Percentiles rank a stretch among this genome's conserved stretches.
phyloP scores from a whole-genome alignment of 495 filamentous ascomycete genomes.

The Penicillium cinerascens region DNA sequence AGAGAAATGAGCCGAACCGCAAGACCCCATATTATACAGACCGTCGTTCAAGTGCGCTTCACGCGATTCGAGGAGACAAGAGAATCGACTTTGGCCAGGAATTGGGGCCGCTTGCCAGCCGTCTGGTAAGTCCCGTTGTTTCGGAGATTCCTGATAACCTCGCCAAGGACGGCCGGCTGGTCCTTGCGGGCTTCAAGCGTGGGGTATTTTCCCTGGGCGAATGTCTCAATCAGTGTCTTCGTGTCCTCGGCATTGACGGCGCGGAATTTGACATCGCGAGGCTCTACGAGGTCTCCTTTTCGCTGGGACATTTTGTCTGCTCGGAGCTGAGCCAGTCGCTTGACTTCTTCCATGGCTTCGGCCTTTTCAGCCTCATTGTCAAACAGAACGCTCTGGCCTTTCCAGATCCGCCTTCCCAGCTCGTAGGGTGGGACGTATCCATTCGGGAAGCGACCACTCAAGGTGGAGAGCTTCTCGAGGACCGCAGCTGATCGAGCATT shows the following conservation, averaged over 20 bases:
- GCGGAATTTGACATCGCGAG: constrained; percentile 32
- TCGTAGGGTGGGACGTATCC: constrained; percentile 40
- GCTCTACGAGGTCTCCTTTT: constrained; percentile 38
- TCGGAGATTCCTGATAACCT: constrained; percentile 36
- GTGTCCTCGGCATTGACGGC: constrained; percentile 55
- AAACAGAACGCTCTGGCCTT: constrained; percentile 42
- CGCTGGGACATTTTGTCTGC: constrained; percentile 42
- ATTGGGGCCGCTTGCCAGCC: constrained; percentile 37
- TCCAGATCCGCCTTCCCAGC: constrained; percentile 38
- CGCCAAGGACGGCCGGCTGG: constrained; percentile 30
- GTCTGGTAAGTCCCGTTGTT: constrained; percentile 47
- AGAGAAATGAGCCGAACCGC: constrained; percentile 6
- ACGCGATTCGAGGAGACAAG: constrained; percentile 31
- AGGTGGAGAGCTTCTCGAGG: constrained; percentile 33
- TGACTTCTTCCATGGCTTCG: constrained; percentile 34
- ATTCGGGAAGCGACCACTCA: constrained; percentile 36
- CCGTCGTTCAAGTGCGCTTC: constrained; percentile 25
- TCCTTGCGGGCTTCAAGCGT: constrained; percentile 11
- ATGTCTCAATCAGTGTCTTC: constrained; percentile 62
- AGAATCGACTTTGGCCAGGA: constrained; percentile 44
- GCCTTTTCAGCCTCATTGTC: constrained; percentile 36
- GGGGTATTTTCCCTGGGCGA: constrained; percentile 59
- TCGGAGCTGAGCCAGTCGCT: constrained; percentile 33
- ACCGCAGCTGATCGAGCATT: constrained; percentile 31
- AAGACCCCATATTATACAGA: constrained; percentile 28